These are phyloP conservation scores for Phialemonium atrogriseum DNA, from an alignment of 2,329 filamentous ascomycete genomes.

Conservation along the genomic window DNA sequence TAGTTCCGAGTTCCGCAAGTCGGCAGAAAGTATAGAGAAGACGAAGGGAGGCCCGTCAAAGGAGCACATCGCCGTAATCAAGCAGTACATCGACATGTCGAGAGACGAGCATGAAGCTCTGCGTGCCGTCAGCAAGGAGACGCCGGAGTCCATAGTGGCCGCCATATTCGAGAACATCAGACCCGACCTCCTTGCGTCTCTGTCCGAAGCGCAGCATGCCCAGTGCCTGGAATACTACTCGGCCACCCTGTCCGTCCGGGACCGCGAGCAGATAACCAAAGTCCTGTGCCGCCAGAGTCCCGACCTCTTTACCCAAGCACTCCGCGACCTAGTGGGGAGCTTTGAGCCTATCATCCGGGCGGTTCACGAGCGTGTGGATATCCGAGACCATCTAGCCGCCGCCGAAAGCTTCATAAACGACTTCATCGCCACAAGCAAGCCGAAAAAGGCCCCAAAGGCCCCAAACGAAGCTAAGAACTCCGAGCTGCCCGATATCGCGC, in stretches of 20 bases:
- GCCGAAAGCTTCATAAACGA: slow-evolving; percentile 62
- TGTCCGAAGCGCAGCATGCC: slow-evolving; percentile 53
- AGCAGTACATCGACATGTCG: slow-evolving; percentile 43
- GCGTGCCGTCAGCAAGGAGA: slow-evolving; percentile 44
- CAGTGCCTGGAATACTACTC: slow-evolving; percentile 63
- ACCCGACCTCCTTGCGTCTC: slow-evolving; percentile 30
- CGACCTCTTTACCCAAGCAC: slow-evolving; percentile 61
- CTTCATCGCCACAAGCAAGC: slow-evolving; percentile 52
- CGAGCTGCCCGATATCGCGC: slow-evolving; percentile 19
- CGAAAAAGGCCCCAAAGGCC: slow-evolving; percentile 24
- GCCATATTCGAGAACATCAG: slow-evolving; percentile 53
- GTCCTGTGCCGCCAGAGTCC: slow-evolving; percentile 61
- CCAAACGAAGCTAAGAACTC: slow-evolving; percentile 22
- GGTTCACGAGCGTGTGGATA: slow-evolving; percentile 63
- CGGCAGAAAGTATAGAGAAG: slow-evolving; percentile 56
- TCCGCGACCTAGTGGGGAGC: slow-evolving; percentile 56
- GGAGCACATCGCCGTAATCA: slow-evolving; percentile 53
- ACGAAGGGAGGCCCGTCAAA: slow-evolving; percentile 49
- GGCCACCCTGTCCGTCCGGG: slow-evolving; percentile 60
- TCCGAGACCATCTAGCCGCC: slow-evolving; percentile 60
- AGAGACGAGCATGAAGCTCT: slow-evolving; percentile 49
- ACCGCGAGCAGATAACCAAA: slow-evolving; percentile 62
- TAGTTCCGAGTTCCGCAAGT: slow-evolving; percentile 58
- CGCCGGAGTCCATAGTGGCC: slow-evolving; percentile 52
- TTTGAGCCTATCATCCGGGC: slow-evolving; percentile 68